phyloP scores from a whole-genome alignment of 225 moss, liverwort and hornwort species.

The Neckera pumila region DNA sequence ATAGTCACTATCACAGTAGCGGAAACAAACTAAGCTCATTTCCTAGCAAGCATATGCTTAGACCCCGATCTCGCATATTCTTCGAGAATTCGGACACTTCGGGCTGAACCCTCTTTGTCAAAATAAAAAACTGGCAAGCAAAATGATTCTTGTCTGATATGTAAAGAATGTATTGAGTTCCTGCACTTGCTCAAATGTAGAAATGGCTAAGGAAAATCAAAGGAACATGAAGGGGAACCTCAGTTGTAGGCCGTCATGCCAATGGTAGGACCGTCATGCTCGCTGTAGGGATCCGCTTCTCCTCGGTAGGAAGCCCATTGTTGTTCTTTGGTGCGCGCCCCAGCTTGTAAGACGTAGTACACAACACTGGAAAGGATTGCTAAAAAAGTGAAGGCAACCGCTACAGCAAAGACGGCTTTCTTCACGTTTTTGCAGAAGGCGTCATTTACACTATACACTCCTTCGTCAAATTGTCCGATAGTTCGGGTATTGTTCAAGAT shows the following conservation, averaged over 20 bases:
- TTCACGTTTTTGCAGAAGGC: conserved; percentile 42
- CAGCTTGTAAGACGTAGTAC: conserved; percentile 42
- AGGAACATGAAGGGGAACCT: not conserved
- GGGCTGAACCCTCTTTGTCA: not conserved
- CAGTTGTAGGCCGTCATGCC: conserved; percentile 62
- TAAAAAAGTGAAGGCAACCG: conserved; percentile 61
- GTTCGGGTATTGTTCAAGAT: conserved; percentile 29
- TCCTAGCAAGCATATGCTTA: not conserved
- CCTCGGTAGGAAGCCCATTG: conserved; percentile 33
- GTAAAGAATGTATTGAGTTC: not conserved
- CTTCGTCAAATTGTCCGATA: not conserved
- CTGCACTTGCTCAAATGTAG: not conserved
- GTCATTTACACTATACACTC: not conserved
- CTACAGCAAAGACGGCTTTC: conserved; percentile 59
- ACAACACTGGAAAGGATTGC: conserved; percentile 53
- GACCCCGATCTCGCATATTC: not conserved
- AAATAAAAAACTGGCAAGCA: not conserved
- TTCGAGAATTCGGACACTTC: not conserved
- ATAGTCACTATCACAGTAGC: not conserved
- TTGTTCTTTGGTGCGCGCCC: conserved; percentile 17
- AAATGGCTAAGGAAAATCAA: not conserved
- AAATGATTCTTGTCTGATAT: not conserved
- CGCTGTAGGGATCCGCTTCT: conserved; percentile 24
- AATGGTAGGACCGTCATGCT: conserved; percentile 53
- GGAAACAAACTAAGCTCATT: not conserved